Evolutionary conservation across 768 basidiomycete species (phyloP), one percentile per base, ranked within the genome.

Genomic region (Boletus barrowsii): DNA sequence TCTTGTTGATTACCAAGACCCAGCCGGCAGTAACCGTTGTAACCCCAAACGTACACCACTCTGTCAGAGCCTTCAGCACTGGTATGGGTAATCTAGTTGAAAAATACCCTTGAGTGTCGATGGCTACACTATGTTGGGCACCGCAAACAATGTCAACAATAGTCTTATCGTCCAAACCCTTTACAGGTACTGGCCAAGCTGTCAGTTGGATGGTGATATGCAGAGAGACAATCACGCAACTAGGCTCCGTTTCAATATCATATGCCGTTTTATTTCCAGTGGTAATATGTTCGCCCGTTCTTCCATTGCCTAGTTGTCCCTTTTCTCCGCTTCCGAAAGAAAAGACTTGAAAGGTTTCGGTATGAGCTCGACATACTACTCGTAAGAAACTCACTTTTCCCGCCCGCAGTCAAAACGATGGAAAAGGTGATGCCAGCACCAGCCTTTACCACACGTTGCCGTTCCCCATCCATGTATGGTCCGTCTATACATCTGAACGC

Each of bases 261-360:
- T 81, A 96, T 11, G 82, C 84, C 0, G 86, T 83, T 71, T 93
- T 93, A 62, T 91, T 91, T 18, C 88, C 90, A 1, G 88, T 87
- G 10, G 86, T 82, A 54, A 96, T 90, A 35, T 91, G 83, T 70
- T 96, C 93, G n/a, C 95, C 93, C 0, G 93, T 95, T 58, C 83
- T 83, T 17, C 95, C 96, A 67, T 93, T 95, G 0, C 93, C 96
- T 0, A 98, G 76, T 60, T 97, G 95, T 1, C 96, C 96, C 54
- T 91, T 86, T 71, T 97, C 94, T 20, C 86, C 91, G 47, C 90
- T 94, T 33, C 96, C 96, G 58, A 93, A 88, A 1, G 92, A 80
- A 63, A 88, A 98, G 3, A 96, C 92, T 89, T 56, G 61, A 46
- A 47, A 22, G 26, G 39, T 56, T 24, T 49, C 29, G n/a, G 30